These are phyloP conservation scores for Fusarium sp. DNA, from an alignment of 2,329 filamentous ascomycete genomes.

Conservation along the genomic window DNA sequence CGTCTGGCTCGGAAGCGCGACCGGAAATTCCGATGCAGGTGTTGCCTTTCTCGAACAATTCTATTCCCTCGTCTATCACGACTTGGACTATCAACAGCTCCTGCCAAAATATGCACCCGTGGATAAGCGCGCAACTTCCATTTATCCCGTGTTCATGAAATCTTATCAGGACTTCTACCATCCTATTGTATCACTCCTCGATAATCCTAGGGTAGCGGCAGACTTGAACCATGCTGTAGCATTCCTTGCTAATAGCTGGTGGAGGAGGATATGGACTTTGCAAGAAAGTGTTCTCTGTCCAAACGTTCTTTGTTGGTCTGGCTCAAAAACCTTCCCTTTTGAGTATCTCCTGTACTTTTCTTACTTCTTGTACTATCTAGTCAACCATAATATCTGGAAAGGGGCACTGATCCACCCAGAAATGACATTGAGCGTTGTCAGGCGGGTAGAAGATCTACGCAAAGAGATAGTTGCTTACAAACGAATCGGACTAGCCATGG, in stretches of 20 bases:
- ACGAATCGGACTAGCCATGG: not conserved
- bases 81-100: not conserved
- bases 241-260: slow-evolving; percentile 1
- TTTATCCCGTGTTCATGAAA: not conserved
- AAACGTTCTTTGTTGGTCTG: slow-evolving; percentile 7
- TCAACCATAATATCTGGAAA: not conserved
- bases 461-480: not conserved
- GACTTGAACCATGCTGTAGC: not conserved
- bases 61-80: not conserved
- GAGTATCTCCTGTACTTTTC: slow-evolving; percentile 1
- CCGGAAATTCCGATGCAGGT: not conserved
- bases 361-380: not conserved
- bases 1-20: slow-evolving; percentile 4
- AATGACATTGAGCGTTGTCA: not conserved
- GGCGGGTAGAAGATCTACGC: not conserved
- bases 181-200: not conserved
- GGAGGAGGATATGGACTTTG: slow-evolving; percentile 17
- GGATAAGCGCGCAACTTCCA: not conserved
- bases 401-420: not conserved
- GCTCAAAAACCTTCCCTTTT: not conserved
- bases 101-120: accelerated
- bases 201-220: not conserved
- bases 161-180: slow-evolving; percentile 1
- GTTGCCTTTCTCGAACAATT: not conserved
- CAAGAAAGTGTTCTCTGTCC: slow-evolving; percentile 9